These are phyloP conservation scores for Scorias spongiosa DNA, from an alignment of 2,329 filamentous ascomycete species.

Conservation along the genomic window DNA sequence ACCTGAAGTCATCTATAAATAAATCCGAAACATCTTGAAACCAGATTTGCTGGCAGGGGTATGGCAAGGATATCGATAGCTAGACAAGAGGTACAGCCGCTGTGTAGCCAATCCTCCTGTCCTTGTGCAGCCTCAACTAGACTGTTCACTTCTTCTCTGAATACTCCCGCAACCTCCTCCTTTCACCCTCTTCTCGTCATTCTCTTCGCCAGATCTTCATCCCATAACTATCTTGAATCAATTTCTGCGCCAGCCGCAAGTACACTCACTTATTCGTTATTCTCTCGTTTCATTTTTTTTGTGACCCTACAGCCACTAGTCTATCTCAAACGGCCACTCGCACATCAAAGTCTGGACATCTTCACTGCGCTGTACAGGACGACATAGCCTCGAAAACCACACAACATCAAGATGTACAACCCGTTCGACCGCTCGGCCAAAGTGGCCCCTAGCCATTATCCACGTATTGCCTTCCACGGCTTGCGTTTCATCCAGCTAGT, in stretches of 20 bases:
- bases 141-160: no score
- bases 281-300: background rate
- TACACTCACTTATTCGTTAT: slow-evolving; percentile 2
- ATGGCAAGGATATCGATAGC: no score
- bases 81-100: no score
- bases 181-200: background rate
- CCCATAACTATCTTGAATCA: background rate
- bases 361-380: no score
- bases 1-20: no score
- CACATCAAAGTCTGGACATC: no score
- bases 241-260: slow-evolving; percentile 4
- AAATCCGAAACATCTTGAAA: no score
- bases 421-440: slow-evolving; percentile 10
- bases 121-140: no score
- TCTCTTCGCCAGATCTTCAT: background rate
- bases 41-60: no score
- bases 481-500: slow-evolving; percentile 27
- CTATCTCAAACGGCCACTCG: no score
- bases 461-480: slow-evolving; percentile 27
- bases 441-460: slow-evolving; percentile 29
- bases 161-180: background rate
- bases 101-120: no score
- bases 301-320: background rate
- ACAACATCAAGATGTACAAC: slow-evolving; percentile 1
- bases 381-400: no score